Evolutionary conservation across 441 rosid genomes (phyloP), one percentile per base, ranked within the genome.

Genomic region (Populus trichocarpa): DNA sequence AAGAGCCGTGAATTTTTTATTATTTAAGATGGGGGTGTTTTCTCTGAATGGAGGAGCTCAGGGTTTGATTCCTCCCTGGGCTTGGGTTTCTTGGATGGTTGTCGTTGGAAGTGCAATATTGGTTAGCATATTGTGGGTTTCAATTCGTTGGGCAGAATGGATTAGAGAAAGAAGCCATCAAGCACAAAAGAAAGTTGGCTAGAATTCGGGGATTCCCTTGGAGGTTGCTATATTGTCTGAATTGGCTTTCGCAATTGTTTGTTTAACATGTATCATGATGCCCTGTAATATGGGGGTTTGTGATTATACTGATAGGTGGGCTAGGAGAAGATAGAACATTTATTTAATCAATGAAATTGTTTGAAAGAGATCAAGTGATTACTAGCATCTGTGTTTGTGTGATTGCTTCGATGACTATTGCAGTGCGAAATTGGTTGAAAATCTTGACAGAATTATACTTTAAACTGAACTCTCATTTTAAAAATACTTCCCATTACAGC

Each of bases 71-170:
- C 95, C 97, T 5, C 76, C 61, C 72, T 93, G 99, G 99, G 94
- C 86, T 71, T 89, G 99, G 99, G 9, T 81, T 20, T 95, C 97
- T 70, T 92, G 99, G 99, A 84, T 89, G 67, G 73, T 87, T 33
- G 7, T 33, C 35, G 35, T 33, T 77, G 86, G 70, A 1, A 76
- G 73, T 13, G 95, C 91, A 74, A 89, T 91, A 50, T 61, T 88
- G 79, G 86, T 33, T 32, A 32, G 33, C 33, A 5, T 32, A 32
- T 32, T 86, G 67, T 92, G 97, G 97, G 84, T 90, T 73, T 74
- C 78, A 22, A 84, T 82, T 69, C 84, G 89, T 32, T 92, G 97
- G 98, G 20, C 71, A 22, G 66, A 59, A 33, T 90, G 91, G 96
- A 85, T 63, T 59, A 81, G 82, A 69, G 92, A 86, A 69, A 86